Base-by-base conservation (phyloP, 495 filamentous ascomycete species). In the Neurospora sp. region DNA sequence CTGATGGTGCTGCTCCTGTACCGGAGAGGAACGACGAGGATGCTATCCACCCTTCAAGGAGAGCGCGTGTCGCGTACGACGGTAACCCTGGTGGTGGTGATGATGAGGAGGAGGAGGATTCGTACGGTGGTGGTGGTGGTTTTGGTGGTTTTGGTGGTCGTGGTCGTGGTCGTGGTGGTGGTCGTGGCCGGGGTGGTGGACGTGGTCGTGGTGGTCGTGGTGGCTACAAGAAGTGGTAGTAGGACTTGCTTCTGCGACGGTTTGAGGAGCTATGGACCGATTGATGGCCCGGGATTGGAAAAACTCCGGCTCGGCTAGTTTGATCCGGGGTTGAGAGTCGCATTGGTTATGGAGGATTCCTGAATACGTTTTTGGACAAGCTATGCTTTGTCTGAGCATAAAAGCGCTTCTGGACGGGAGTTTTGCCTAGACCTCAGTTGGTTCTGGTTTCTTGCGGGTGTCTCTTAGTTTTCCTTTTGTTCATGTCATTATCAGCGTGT, bases 21-120 rank as follows among this genome's bases (percentile, higher is more conserved):
- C 61, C 45, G 71, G 71, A 69, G 69, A 72, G 72, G 71, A 61
- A 76, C 40, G 77, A 75, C 70, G 72, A 71, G 47, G 69, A 74
- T 38, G 45, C 70, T 70, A 77, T 78, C 73, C 76, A 81, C 76
- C 76, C 80, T 73, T 78, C 78, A 75, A 71, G 81, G 10, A 73
- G 77, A 14, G 75, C 40, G 10, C 42, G 68, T 40, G 78, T 80
- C 1, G 74, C 71, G 37, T 76, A 74, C 16, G 69, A 75, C 40
- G 72, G 70, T 31, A 69, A 70, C 38, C 42, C 69, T 37, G 69
- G 68, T 45, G 40, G 39, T 16, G 71, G 68, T 16, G 42, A 70
- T 39, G 59, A 69, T 8, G 70, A 69, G 5, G 45, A 42, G 14
- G 45, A 42, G 14, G 40, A 42, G 40, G 40, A 44, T 44, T 44